Base-by-base conservation (phyloP, 441 rosid species). In the Arabidopsis hybrid region DNA sequence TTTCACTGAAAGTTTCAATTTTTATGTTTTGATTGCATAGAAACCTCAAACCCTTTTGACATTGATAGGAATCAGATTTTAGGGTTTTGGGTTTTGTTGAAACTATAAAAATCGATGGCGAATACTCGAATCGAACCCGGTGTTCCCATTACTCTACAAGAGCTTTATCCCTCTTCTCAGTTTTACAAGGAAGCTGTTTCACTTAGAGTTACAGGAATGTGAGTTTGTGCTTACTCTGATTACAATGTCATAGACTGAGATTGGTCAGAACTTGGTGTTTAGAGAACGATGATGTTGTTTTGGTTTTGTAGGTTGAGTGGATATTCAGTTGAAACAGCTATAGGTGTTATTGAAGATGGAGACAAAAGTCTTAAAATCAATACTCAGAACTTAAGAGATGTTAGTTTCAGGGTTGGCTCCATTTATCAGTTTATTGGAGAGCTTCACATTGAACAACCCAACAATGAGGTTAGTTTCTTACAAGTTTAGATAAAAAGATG, bases 381-480 rank as follows among this genome's bases (percentile, higher is more conserved):
- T 81, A 81, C 95, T 4, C 89, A 82, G 59, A 94, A 88, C 81
- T 58, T 89, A 58, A 84, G 95, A 72, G 96, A 89, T 75, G 78
- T 92, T 77, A 80, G 83, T 74, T 88, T 95, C 14, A 87, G 81
- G 40, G 78, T 82, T 40, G 91, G 91, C 60, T 95, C 96, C 12
- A 43, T 80, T 60, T 92, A 87, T 77, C 97, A 89, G 79, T 95
- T 92, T 78, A 91, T 92, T 4, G 98, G 99, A 4, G 97, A 94
- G 85, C 93, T 94, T 67, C 78, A 65, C 75, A 72, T 88, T 73
- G 77, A 77, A 45, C 84, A 76, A 39, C 14, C 50, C 6, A 69
- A 77, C 29, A 59, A 84, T 35, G 83, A 87, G 88, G 95, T 88
- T 52, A 32, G 58, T 71, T 65, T 3, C n/a, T 12, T 46, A 45